Base-by-base conservation (phyloP, 805 yeast species). In the Torulaspora maleeae region DNA sequence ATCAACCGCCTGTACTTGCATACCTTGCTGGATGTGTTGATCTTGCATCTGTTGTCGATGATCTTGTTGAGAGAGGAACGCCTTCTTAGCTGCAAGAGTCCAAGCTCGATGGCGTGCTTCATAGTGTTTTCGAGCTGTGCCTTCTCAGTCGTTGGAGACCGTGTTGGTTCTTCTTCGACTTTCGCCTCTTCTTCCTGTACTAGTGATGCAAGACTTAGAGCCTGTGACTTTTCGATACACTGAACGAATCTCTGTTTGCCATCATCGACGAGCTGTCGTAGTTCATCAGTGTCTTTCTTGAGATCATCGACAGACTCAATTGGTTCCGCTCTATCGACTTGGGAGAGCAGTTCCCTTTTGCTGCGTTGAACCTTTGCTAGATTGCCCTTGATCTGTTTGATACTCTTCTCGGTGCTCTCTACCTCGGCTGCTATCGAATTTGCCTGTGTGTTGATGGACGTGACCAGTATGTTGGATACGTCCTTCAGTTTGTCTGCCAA, bases 1-100 rank as follows among this genome's bases (percentile, higher is more conserved):
- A 93, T 82, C 49, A 91, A 72, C 57, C 80, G 80, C 51, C 95
- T 75, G 69, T 91, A 84, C 61, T 87, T 88, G 56, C 79, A 76
- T 78, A 86, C 82, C 62, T 81, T 83, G 25, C 69, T 71, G 11
- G 75, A 70, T 2, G 59, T 39, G 63, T 72, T 77, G 32, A 75
- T 63, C 27, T 70, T 74, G 16, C 66, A 63, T 12, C 72, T 72
- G 0, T 75, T 74, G 55, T 74, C 71, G 7, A 82, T 75, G 12
- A 86, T 75, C 41, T 73, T 71, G 43, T 72, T 69, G 13, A 78
- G 70, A 58, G 27, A 61, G 8, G 44, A 54, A 15, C 67, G 62
- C 51, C 89, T 68, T 35, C 73, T 65, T 13, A 77, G 54, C 60
- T 84, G 91, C 28, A 79, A 60, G 37, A 70, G 61, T 2, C 81